Base-by-base conservation (phyloP, 1,284 basidiomycete genomes). In the Amylostereum areolatum region DNA sequence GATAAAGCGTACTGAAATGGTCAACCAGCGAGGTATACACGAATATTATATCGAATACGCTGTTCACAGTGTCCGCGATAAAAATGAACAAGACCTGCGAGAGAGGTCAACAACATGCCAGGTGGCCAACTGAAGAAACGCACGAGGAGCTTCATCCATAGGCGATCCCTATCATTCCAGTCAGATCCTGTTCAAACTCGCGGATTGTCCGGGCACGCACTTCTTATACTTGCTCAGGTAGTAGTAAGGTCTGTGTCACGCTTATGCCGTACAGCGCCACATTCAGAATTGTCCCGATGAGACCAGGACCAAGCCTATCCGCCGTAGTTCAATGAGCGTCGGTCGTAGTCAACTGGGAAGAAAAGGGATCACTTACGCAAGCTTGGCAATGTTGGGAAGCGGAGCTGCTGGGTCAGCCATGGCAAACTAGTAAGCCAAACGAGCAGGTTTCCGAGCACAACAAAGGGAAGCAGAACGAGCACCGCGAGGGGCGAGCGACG, bases 221-320 rank as follows among this genome's bases (percentile, higher is more conserved):
- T 59, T 60, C 53, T 67, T 69, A 51, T 68, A 71, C 27, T 61
- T 62, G 5, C 63, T 66, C 52, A 67, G 8, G n/a, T 35, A 35
- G 34, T 35, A 71, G 51, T 71, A 71, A 71, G 51, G 70, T 55
- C 53, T 70, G 67, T 29, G 67, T 67, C 52, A 70, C 69, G 9
- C 69, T 69, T 48, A 70, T 66, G 33, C 69, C 69, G 51, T 71
- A 71, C 35, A 71, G 55, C 36, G 71, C 56, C 52, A 69, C 59
- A 57, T 70, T 66, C 56, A 71, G 57, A 37, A 66, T 58, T 50
- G 70, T 62, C 37, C 69, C 69, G 50, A 66, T 53, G 51, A 71
- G 65, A 53, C 69, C 66, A 24, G 70, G 68, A 40, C 69, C 70
- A 51, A 66, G 60, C 24, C 70, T 71, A 45, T 18, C 18, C 18